Conservation (phyloP, 108 stramenopile species). For the Mediolabrus comicus region DNA sequence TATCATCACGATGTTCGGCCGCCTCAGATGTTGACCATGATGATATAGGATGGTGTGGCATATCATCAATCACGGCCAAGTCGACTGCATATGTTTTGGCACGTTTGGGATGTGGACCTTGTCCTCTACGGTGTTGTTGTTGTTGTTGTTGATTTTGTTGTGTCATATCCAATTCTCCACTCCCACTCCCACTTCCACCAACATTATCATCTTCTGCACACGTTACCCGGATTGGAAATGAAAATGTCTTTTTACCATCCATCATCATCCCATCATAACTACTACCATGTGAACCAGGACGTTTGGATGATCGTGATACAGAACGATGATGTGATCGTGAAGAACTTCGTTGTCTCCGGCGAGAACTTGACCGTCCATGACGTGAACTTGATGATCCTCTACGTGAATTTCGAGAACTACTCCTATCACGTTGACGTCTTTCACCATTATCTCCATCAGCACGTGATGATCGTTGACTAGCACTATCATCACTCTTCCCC, state of each 20-base stretch:
- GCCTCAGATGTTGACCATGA: conserved; percentile 26
- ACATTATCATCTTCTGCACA: conserved; percentile 47
- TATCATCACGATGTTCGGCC: conserved; percentile 32
- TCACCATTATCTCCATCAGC: neutral
- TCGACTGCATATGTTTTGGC: conserved; percentile 48
- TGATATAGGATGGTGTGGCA: conserved; percentile 34
- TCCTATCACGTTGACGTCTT: neutral
- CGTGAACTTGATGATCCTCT: neutral
- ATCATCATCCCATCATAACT: neutral
- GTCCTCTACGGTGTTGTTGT: neutral
- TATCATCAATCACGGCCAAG: conserved; percentile 36
- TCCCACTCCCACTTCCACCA: neutral
- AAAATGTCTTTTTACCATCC: conserved; percentile 34
- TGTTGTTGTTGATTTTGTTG: too few species aligned
- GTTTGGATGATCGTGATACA: neutral
- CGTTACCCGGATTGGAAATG: conserved; percentile 46
- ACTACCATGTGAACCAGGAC: neutral
- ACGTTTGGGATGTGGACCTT: conserved; percentile 2
- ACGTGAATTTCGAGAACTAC: neutral
- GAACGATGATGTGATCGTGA: neutral
- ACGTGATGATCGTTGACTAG: neutral
- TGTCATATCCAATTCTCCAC: too few species aligned
- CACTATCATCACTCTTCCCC: neutral
- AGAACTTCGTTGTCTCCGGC: neutral
- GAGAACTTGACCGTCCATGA: neutral